These are phyloP conservation scores for Torulaspora pretoriensis DNA, from an alignment of 1,139 yeast genomes.

Conservation along the genomic window DNA sequence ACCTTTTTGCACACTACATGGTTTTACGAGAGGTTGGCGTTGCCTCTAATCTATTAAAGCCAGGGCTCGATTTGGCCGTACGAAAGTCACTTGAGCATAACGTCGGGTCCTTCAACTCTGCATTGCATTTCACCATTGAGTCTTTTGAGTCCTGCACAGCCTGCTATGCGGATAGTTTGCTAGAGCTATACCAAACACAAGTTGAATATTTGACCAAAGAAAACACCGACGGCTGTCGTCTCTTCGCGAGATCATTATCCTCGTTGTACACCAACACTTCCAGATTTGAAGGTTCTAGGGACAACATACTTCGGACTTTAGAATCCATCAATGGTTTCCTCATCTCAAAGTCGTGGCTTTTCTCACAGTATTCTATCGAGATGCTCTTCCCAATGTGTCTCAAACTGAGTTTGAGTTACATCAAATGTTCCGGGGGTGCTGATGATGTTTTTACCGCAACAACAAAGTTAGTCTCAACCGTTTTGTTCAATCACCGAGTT, in stretches of 20 bases:
- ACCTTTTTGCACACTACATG: slow-evolving; percentile 37
- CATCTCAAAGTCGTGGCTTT: slow-evolving; percentile 51
- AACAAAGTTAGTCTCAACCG: slow-evolving; percentile 48
- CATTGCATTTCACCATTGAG: slow-evolving; percentile 20
- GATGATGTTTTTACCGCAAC: slow-evolving; percentile 38
- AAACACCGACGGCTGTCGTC: slow-evolving; percentile 20
- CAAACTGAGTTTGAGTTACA: slow-evolving; percentile 26
- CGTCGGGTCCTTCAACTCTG: slow-evolving; percentile 21
- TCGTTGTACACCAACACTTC: slow-evolving; percentile 23
- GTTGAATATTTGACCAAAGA: slow-evolving; percentile 24
- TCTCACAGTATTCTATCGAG: slow-evolving; percentile 69
- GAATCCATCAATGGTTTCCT: slow-evolving; percentile 41
- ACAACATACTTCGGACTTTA: slow-evolving; percentile 18
- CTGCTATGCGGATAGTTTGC: slow-evolving; percentile 14
- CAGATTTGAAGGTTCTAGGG: slow-evolving; percentile 3
- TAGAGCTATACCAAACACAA: slow-evolving; percentile 25
- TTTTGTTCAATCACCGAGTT: slow-evolving; percentile 64
- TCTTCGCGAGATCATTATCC: slow-evolving; percentile 33
- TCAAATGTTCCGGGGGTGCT: slow-evolving; percentile 9
- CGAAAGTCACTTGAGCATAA: slow-evolving; percentile 13
- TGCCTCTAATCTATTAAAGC: slow-evolving; percentile 11
- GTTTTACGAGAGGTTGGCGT: slow-evolving; percentile 30
- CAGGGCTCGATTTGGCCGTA: slow-evolving; percentile 19
- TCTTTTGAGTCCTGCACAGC: slow-evolving; percentile 18
- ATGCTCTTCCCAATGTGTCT: slow-evolving; percentile 39